Percentiles rank a stretch among this genome's conserved stretches.
Conservation (phyloP, 2,329 filamentous ascomycete genomes). For the Alternaria atra region DNA sequence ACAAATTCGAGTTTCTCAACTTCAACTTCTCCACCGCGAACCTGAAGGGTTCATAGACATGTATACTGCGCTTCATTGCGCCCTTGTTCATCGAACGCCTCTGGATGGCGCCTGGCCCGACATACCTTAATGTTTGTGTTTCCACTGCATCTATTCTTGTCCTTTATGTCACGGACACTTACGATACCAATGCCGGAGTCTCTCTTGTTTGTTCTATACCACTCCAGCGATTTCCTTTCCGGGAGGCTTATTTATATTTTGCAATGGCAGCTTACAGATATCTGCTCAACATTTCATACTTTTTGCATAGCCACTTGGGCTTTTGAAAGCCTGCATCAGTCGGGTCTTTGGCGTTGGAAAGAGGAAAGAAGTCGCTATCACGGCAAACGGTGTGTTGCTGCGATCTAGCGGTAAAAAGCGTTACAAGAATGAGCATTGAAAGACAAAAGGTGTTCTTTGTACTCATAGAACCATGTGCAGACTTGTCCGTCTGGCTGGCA, state of each 20-base stretch:
- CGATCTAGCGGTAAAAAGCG: constrained; percentile 18
- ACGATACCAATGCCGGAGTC: constrained; percentile 46
- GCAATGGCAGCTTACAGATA: constrained; percentile 6
- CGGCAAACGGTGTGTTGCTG: constrained; percentile 20
- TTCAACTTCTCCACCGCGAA: constrained; percentile 47
- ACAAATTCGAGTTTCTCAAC: constrained; percentile 51
- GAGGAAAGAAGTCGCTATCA: constrained; percentile 13
- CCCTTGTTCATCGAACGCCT: constrained; percentile 14
- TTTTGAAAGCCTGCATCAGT: constrained; percentile 13
- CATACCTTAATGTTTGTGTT: constrained; percentile 37
- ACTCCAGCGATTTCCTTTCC: constrained; percentile 68
- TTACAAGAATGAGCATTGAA: constrained; percentile 4
- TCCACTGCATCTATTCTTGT: constrained; percentile 28
- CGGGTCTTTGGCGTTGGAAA: constrained; percentile 21
- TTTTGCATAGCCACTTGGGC: constrained; percentile 15
- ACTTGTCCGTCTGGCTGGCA: constrained; percentile 10
- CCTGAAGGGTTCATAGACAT: constrained; percentile 45
- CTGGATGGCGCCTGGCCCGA: constrained; percentile 23
- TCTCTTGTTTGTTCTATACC: constrained; percentile 48
- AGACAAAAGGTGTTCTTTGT: constrained; percentile 25
- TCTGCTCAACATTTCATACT: constrained; percentile 18
- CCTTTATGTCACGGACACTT: constrained; percentile 35
- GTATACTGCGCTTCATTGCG: constrained; percentile 29
- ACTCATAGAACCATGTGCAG: constrained; percentile 19
- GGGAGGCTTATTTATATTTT: constrained; percentile 56